These are phyloP conservation scores for Leptographium wingfieldii DNA, from an alignment of 2,329 filamentous ascomycete species.

Conservation along the genomic window DNA sequence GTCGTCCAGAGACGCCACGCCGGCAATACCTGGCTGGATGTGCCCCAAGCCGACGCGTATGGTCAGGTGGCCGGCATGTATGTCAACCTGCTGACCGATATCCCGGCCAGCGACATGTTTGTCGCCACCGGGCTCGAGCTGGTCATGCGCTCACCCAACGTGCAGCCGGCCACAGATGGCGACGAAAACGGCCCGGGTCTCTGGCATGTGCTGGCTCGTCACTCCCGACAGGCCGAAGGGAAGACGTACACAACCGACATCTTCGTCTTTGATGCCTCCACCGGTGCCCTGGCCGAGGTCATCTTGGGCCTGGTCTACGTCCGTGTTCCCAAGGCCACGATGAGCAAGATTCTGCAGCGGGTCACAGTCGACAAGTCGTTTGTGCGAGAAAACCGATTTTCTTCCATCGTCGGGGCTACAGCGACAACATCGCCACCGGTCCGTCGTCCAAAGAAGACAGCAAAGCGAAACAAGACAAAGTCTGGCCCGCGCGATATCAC, in stretches of 20 bases:
- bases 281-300: conserved; percentile 18
- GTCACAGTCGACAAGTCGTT: conserved; percentile 5
- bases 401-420: too few species aligned
- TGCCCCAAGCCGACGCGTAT: conserved; percentile 19
- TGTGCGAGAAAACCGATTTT: too few species aligned
- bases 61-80: conserved; percentile 25
- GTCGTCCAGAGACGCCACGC: conserved; percentile 14
- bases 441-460: too few species aligned
- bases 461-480: not conserved
- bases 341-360: conserved; percentile 19
- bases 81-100: conserved; percentile 23
- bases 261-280: conserved; percentile 21
- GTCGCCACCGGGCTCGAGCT: conserved; percentile 19
- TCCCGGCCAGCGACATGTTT: conserved; percentile 17
- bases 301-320: conserved; percentile 22
- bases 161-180: not conserved
- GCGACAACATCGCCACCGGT: too few species aligned
- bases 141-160: conserved; percentile 20
- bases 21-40: conserved; percentile 16
- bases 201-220: conserved; percentile 19
- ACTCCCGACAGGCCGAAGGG: conserved; percentile 15
- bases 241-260: conserved; percentile 18
- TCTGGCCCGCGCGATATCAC: not conserved
- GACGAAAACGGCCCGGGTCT: not conserved
- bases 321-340: conserved; percentile 15